A percentile compares a stretch with the other conserved stretches of the same genome.
Conservation (phyloP, 352 stramenopile genomes). For the Elongisporangium prolatum region DNA sequence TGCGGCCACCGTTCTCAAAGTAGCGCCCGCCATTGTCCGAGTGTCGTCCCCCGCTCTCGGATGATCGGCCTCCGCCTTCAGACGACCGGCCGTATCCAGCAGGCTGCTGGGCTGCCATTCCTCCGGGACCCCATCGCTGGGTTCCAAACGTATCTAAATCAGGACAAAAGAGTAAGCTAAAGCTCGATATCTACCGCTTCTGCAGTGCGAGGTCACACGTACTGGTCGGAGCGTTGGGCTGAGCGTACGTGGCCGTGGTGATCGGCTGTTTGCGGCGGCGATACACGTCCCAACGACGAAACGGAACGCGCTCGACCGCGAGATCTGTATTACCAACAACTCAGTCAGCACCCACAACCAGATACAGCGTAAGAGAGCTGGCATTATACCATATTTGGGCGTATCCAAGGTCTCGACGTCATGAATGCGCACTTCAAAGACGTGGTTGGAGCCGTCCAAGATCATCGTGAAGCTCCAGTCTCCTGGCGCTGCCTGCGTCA, state of each 20-base stretch:
- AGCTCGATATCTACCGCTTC: not conserved
- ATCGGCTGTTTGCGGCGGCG: constrained; percentile 56
- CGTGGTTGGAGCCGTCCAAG: constrained; percentile 63
- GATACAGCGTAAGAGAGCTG: not conserved
- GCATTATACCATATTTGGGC: constrained; percentile 73
- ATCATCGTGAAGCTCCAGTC: constrained; percentile 81
- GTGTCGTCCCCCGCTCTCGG: not conserved
- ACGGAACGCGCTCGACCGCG: constrained; percentile 72
- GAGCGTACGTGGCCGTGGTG: constrained; percentile 32
- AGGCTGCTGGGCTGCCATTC: constrained; percentile 23
- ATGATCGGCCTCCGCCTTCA: not conserved
- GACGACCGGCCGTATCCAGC: not conserved
- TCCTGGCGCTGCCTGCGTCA: constrained; percentile 46
- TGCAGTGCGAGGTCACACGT: constrained; percentile 7
- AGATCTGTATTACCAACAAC: constrained; percentile 35
- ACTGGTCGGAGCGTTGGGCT: constrained; percentile 35
- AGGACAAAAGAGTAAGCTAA: not conserved
- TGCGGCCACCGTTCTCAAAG: not conserved
- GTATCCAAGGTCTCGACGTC: constrained; percentile 66
- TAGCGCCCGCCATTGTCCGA: not conserved
- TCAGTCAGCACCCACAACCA: not conserved
- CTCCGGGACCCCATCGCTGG: constrained; percentile 60
- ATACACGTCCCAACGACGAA: constrained; percentile 80
- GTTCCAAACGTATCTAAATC: constrained; percentile 47
- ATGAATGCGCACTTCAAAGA: constrained; percentile 85